Evolutionary conservation across 208 protist species (phyloP).

Genomic region (Trypanosoma rangeli): DNA sequence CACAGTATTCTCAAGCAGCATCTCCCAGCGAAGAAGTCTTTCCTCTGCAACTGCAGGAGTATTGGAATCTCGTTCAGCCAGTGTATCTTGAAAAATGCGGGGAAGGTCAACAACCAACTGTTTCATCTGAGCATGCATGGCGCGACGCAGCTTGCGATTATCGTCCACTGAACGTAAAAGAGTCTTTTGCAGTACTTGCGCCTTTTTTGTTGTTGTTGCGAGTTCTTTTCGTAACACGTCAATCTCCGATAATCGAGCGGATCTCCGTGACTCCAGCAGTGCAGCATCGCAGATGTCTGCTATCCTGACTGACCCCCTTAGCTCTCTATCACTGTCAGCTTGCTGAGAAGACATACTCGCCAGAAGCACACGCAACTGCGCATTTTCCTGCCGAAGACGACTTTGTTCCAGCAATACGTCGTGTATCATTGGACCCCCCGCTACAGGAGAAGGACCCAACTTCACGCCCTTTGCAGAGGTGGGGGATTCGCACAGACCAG

Average conservation of each 20-base stretch:
- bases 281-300: conserved; percentile 4
- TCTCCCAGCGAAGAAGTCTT: conserved; percentile 13
- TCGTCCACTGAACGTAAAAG: conserved; percentile 16
- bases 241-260: neutral
- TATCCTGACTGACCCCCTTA: neutral
- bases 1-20: conserved; percentile 1
- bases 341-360: conserved; percentile 7
- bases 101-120: conserved; percentile 11
- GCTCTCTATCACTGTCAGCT: neutral
- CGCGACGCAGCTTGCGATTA: conserved; percentile 23
- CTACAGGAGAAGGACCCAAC: neutral
- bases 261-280: neutral
- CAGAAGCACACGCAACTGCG: conserved; percentile 11
- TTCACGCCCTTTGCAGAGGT: neutral
- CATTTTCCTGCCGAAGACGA: conserved; percentile 11
- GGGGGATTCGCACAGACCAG: neutral
- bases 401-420: neutral
- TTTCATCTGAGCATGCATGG: conserved; percentile 6
- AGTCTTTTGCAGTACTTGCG: conserved; percentile 5
- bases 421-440: neutral
- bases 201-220: neutral
- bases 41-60: conserved; percentile 1
- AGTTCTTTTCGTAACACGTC: conserved; percentile 3
- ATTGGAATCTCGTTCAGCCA: neutral
- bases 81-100: conserved; percentile 3